Base-by-base conservation (phyloP, 139 green algal species). In the Gonium pectorale region DNA sequence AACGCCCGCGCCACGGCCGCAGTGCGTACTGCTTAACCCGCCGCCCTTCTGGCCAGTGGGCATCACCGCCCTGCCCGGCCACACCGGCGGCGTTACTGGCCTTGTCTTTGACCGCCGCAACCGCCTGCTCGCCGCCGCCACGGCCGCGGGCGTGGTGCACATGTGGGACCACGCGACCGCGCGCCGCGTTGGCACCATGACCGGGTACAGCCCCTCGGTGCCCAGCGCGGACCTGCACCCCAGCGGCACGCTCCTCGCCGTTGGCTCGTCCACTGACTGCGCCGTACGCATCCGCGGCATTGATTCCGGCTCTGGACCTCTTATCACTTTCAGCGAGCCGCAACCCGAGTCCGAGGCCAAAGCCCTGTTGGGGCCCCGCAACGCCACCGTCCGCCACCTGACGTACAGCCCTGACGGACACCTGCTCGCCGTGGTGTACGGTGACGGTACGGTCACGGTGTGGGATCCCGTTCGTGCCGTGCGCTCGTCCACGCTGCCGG, bases 401-500 rank as follows among this genome's bases (percentile, higher is more conserved):
- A 52, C 63, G 44, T 85, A 85, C 78, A 85, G 78, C 33, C 78
- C 78, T 2, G 78, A 85, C 46, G 78, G 78, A 3, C 64, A 85
- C 26, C 63, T 85, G 63, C 63, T 85, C 33, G 78, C 78, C 33
- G 63, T 67, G 0, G 78, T 85, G 78, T 85, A 85, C 33, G 64
- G 26, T 24, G 63, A 85, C 63, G 78, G 78, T 0, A 67, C 43
- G 43, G 78, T 75, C 1, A 27, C 46, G 40, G 63, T 85, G 44
- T 85, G 78, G 78, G 63, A 83, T 31, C 43, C 59, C 19, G 60
- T 49, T 13, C 54, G 63, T 29, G 75, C 60, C 19, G 52, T 83
- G 4, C 41, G 60, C 5, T 60, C 37, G 41, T 72, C 41, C 41
- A 51, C 17, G 19, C 72, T 83, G 75, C 75, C 75, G 41, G 37